Base-by-base conservation (phyloP, 371 early-diverging fungal species). In the Entomophthora muscae region DNA sequence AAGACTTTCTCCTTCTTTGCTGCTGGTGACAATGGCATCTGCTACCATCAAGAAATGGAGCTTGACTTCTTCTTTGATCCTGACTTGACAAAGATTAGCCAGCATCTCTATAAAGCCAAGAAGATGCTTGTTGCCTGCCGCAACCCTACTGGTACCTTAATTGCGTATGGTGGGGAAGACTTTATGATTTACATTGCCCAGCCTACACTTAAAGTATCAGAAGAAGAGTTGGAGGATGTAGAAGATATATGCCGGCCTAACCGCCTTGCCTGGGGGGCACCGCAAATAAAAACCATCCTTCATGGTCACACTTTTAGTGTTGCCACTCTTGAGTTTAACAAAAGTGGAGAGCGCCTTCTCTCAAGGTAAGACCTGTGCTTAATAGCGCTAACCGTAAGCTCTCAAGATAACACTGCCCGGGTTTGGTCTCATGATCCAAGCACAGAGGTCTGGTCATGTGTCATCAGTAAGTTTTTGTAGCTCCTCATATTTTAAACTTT, bases 231-330 rank as follows among this genome's bases (percentile, higher is more conserved):
- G n/a, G 28, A 55, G 22, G 26, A 17, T 7, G 26, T 55, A 13
- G 56, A 22, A 26, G 22, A 24, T 55, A 27, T 24, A 22, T 24
- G 28, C 56, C 22, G 28, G 12, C 58, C 58, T 22, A 29, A 26
- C 13, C 29, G 58, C 31, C 13, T 57, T 21, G 21, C 12, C 3
- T 57, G 58, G 58, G 58, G 3, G 17, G 17, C 2, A 3, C 26
- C 26, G 3, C 13, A 28, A 21, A 21, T 57, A 1, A 17, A 26
- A 3, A 21, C 31, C 29, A 57, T 57, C 29, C 29, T 57, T 13
- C 58, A 57, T 31, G 58, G 58, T 1, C 58, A 57, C 29, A 57
- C 58, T 10, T 26, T 22, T 31, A 57, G 26, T 29, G 31, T 57
- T 3, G 31, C 31, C 29, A 31, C 29, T 7, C 58, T 57, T 26